A percentile compares a stretch with the other conserved stretches of the same genome.
phyloP scores from a whole-genome alignment of 208 protist species.

The Endotrypanum monterogeii region DNA sequence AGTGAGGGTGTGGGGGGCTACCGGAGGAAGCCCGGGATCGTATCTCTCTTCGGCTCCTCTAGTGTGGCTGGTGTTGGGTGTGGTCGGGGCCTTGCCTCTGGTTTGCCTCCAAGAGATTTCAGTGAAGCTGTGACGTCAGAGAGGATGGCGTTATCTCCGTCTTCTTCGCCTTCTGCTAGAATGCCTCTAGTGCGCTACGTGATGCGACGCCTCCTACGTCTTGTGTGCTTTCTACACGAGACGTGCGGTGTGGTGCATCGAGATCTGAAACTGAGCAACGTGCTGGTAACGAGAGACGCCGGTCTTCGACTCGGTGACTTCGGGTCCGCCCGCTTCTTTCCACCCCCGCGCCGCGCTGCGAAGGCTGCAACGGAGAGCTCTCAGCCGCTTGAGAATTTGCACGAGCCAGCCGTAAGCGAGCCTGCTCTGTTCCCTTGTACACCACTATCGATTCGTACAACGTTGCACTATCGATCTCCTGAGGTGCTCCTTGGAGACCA shows the following conservation, averaged over 20 bases:
- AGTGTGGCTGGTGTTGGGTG: background rate
- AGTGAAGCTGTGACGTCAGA: background rate
- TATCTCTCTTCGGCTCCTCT: conserved; percentile 14
- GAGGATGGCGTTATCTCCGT: conserved; percentile 15
- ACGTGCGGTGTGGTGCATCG: conserved; percentile 80
- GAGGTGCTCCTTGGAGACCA: conserved; percentile 77
- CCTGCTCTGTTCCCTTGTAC: conserved; percentile 42
- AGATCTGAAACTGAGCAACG: conserved; percentile 90
- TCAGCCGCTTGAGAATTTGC: background rate
- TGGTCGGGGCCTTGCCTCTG: background rate
- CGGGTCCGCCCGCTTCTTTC: conserved; percentile 75
- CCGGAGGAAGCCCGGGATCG: conserved; percentile 15
- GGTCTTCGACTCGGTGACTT: conserved; percentile 88
- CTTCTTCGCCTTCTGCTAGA: conserved; percentile 24
- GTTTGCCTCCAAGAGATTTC: background rate
- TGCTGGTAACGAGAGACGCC: conserved; percentile 69
- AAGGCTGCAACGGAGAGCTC: background rate
- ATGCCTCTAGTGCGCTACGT: conserved; percentile 70
- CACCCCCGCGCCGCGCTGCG: background rate
- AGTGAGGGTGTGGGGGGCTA: conserved; percentile 1
- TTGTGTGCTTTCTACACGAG: conserved; percentile 74
- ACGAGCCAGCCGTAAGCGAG: background rate
- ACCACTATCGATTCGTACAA: conserved; percentile 75
- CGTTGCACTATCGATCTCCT: conserved; percentile 85
- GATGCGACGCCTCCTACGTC: conserved; percentile 66